Conservation (phyloP, 257 asterid genomes). For the Anisodus acutangulus region DNA sequence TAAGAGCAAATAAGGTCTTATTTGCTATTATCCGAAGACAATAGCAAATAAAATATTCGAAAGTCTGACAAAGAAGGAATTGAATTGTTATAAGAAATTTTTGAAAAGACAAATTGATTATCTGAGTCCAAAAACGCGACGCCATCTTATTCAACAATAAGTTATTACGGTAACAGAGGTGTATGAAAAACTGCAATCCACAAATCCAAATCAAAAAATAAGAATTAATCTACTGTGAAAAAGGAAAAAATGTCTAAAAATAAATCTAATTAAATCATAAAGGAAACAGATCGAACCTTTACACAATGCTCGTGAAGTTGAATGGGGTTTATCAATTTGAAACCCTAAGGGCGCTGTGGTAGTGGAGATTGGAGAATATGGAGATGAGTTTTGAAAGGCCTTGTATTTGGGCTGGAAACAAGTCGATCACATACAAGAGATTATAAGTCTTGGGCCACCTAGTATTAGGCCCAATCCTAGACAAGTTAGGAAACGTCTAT, state of each 20-base stretch:
- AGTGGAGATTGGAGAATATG: too few species aligned
- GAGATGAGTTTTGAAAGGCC: not conserved
- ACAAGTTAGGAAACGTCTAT: too few species aligned
- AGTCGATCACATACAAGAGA: not conserved
- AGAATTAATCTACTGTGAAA: not conserved
- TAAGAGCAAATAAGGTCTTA: too few species aligned
- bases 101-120: constrained; percentile 4
- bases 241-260: too few species aligned
- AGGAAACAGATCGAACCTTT: too few species aligned
- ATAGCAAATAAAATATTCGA: too few species aligned
- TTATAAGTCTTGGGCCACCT: not conserved
- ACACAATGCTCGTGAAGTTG: not conserved
- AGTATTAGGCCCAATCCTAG: not conserved
- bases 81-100: not conserved
- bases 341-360: not conserved
- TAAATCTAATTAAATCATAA: not conserved
- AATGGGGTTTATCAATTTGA: not conserved
- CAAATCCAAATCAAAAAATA: not conserved
- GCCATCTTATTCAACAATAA: constrained; percentile 30
- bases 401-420: not conserved
- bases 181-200: not conserved
- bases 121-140: constrained; percentile 52
- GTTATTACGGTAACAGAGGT: not conserved
- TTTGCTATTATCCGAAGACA: too few species aligned
- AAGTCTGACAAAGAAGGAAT: too few species aligned